Evolutionary conservation across 805 yeast genomes (phyloP), one percentile per base, ranked within the genome.

Genomic region (Candida silvicultrix): DNA sequence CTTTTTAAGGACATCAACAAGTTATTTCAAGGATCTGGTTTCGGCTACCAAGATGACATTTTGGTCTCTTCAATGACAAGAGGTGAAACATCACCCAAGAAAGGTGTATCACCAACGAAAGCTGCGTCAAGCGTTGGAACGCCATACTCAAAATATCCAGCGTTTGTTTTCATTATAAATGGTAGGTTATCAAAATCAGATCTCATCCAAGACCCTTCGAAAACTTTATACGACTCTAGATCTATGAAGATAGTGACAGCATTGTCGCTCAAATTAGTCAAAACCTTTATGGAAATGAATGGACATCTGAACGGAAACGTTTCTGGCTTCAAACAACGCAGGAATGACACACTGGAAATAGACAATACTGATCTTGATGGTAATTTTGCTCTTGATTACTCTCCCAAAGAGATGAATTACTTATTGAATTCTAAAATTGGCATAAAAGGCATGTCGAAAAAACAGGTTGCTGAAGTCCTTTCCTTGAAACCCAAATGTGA

Each of bases 201-300:
- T 45, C 45, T 71, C 21, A 36, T 69, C 5, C 77, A 75, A 48
- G 70, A 67, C 46, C 69, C 75, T 0, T 49, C 64, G 4, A 74
- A 72, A 46, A 39, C 34, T 0, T 60, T 71, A 19, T 52, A 48
- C 8, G 38, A 43, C 1, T 55, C 70, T 1, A 55, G 63, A 19
- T 52, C 57, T 20, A 42, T 63, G 14, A 52, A 55, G 5, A 47
- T 63, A 2, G 45, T 70, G 1, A 47, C 55, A 10, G 61, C 69
- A 1, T 54, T 74, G 52, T 45, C 71, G 1, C 15, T 55, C 7
- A 67, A 60, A 44, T 51, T 64, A 1, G 48, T 71, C 12, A 54
- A 53, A 16, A 52, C 57, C 1, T 71, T 67, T 42, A 47, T 64
- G 22, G 51, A 48, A 15, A 38, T 44, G 11, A 59, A 55, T 39